Percentiles rank a stretch among this genome's conserved stretches.
These are phyloP conservation scores for Bipolaris gigantea DNA, from an alignment of 2,329 filamentous ascomycete genomes.

Conservation along the genomic window DNA sequence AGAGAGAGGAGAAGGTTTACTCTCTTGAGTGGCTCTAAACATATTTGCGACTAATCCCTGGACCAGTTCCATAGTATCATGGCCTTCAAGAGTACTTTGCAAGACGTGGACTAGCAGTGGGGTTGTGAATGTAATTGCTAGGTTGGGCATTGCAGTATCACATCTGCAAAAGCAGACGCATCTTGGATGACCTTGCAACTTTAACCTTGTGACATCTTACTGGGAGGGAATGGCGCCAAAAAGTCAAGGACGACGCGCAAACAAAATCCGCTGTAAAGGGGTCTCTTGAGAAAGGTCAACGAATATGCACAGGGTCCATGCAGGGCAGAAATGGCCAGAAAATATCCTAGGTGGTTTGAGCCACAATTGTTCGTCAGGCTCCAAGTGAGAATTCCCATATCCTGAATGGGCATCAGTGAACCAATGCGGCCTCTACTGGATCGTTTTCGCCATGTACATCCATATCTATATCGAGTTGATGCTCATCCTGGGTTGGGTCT, in stretches of 20 bases:
- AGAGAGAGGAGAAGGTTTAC: too few species aligned
- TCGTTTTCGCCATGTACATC: constrained; percentile 6
- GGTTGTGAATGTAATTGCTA: too few species aligned
- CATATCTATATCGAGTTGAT: constrained; percentile 3
- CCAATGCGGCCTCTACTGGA: constrained; percentile 15
- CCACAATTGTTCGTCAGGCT: constrained; percentile 27
- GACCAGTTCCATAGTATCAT: too few species aligned
- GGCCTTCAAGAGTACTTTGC: too few species aligned
- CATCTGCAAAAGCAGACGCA: too few species aligned
- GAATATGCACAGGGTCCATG: background rate
- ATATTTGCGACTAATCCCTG: too few species aligned
- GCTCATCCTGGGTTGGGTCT: constrained; percentile 18
- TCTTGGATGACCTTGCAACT: too few species aligned
- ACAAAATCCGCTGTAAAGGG: background rate
- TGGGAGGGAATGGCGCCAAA: background rate
- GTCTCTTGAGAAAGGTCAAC: background rate
- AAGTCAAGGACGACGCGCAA: constrained; percentile 1
- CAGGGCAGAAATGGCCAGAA: constrained; percentile 1
- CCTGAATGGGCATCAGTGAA: constrained; percentile 13
- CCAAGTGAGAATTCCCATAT: constrained; percentile 10
- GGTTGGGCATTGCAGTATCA: too few species aligned
- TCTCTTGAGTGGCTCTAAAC: too few species aligned
- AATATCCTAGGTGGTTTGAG: constrained; percentile 33
- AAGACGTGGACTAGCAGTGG: too few species aligned
- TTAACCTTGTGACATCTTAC: too few species aligned